Evolutionary conservation across 176 grass and related monocot genomes (phyloP), one percentile per base, ranked within the genome.

Genomic region (Ananas comosus): DNA sequence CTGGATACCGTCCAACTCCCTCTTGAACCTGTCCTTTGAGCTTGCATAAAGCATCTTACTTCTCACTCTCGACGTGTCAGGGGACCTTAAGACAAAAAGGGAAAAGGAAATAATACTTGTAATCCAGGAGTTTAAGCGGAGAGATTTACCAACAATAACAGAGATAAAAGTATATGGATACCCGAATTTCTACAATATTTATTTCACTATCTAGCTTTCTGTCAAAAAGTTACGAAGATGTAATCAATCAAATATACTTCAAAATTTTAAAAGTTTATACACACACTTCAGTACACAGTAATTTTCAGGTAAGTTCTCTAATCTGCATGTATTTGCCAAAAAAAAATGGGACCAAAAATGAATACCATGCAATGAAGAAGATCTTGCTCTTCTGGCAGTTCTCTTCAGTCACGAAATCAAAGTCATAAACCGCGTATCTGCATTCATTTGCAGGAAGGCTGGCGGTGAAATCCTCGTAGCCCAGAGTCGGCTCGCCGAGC

Each of bases 341-440:
- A 6, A 6, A 4, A 72, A 57, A 58, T 10, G 28, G 54, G 53
- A 25, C 10, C 9, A 21, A 11, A 58, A 12, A 47, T 3, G 17
- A 63, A 68, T 68, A 87, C 80, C 85, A 87, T 27, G 80, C 76
- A 59, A 88, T 71, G 68, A 88, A 88, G 73, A 88, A 88, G 12
- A 88, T 88, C 73, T 88, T 88, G 85, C 85, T 88, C 69, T 88
- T 88, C 77, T 88, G 81, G 82, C 85, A 88, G 66, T 83, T 83
- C 64, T 88, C 85, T 17, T 88, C 73, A 3, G 85, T 88, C 17
- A 88, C 85, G 23, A 88, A 88, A 73, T 88, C 85, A 48, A 74
- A 88, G 49, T 87, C 85, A 18, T 87, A 87, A 47, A 80, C 59
- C 11, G 78, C 78, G 24, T 74, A 80, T 72, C 78, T 65, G 61